These are phyloP conservation scores for Cyberlindnera mrakii DNA, from an alignment of 805 yeast genomes.

Conservation along the genomic window DNA sequence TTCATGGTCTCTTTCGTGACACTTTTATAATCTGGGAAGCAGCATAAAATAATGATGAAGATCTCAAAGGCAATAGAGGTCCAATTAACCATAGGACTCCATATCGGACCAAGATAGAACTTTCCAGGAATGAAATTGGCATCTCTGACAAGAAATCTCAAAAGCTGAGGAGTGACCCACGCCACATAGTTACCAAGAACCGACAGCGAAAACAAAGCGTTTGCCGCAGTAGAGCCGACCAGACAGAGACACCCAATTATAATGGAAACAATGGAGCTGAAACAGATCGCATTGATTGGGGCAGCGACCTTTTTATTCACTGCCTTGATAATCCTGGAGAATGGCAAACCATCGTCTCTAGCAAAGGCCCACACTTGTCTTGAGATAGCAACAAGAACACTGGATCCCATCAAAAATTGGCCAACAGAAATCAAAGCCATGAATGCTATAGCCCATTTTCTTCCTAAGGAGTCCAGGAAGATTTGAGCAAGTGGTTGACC, in stretches of 20 bases:
- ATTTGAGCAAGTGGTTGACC: slow-evolving; percentile 67
- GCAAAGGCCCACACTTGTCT: slow-evolving; percentile 73
- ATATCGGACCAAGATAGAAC: slow-evolving; percentile 49
- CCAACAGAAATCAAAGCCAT: slow-evolving; percentile 53
- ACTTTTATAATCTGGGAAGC: slow-evolving; percentile 50
- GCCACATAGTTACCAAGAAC: slow-evolving; percentile 34
- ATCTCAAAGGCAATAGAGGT: slow-evolving; percentile 43
- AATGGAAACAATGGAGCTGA: slow-evolving; percentile 31
- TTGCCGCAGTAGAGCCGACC: slow-evolving; percentile 36
- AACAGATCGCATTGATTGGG: slow-evolving; percentile 57
- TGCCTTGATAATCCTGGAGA: slow-evolving; percentile 46
- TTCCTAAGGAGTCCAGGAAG: slow-evolving; percentile 55
- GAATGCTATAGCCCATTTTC: slow-evolving; percentile 57
- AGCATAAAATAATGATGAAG: slow-evolving; percentile 48
- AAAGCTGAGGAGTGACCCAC: slow-evolving; percentile 34
- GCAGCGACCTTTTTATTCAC: slow-evolving; percentile 51
- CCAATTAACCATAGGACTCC: slow-evolving; percentile 41
- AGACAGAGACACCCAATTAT: slow-evolving; percentile 34
- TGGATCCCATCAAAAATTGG: slow-evolving; percentile 62
- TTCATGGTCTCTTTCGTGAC: slow-evolving; percentile 49
- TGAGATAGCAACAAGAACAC: slow-evolving; percentile 53
- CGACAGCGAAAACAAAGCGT: slow-evolving; percentile 39
- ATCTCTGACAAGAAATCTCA: slow-evolving; percentile 38
- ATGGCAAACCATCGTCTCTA: slow-evolving; percentile 69
- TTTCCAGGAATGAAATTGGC: slow-evolving; percentile 57